phyloP scores from a whole-genome alignment of 1,139 yeast species.

The Saccharomyces hybrid region DNA sequence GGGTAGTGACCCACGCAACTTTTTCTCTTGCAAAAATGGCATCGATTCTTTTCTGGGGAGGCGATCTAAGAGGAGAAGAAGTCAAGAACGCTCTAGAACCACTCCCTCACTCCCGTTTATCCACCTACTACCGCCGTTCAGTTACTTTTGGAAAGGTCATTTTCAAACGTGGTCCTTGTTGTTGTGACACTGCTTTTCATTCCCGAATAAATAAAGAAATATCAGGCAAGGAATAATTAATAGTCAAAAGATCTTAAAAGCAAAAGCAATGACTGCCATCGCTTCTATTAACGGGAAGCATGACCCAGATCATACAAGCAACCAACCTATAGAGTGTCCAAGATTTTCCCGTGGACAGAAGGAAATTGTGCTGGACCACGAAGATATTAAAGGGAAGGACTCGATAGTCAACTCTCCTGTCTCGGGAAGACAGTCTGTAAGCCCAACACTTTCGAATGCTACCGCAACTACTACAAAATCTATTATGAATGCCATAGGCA shows the following conservation, averaged over 20 bases:
- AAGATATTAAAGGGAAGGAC: neutral
- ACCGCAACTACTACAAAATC: slow-evolving; percentile 27
- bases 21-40: slow-evolving; percentile 1
- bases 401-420: neutral
- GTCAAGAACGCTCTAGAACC: neutral
- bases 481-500: slow-evolving; percentile 31
- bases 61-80: neutral
- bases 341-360: neutral
- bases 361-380: neutral
- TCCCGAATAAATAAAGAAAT: neutral
- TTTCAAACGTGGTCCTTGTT: neutral
- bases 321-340: neutral
- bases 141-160: neutral
- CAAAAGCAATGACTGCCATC: neutral
- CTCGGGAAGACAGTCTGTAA: neutral
- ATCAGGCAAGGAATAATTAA: neutral
- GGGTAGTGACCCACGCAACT: neutral
- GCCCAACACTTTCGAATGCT: neutral
- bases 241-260: neutral
- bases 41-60: neutral
- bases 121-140: neutral
- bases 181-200: neutral
- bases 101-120: neutral
- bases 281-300: neutral
- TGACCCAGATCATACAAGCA: neutral